Conservation (phyloP, 176 grass and related monocot species). For the Oryza nivara region DNA sequence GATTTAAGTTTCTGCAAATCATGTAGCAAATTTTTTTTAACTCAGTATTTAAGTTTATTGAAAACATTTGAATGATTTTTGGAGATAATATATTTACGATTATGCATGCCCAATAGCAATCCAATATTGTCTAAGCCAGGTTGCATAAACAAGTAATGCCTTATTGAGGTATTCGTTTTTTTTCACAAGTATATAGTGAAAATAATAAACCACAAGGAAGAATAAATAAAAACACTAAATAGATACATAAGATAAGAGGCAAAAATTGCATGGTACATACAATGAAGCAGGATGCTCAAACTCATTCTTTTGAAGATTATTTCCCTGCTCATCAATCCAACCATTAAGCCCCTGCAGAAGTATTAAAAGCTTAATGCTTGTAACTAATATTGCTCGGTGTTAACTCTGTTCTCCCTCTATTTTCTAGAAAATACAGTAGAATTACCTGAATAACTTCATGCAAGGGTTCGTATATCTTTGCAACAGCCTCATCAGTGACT, state of each 20-base stretch:
- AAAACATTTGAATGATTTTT: not conserved
- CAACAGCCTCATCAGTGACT: slow-evolving; percentile 53
- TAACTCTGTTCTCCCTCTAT: slow-evolving; percentile 11
- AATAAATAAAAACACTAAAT: slow-evolving; percentile 8
- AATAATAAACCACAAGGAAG: not conserved
- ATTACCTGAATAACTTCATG: slow-evolving; percentile 74
- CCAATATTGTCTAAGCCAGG: not conserved
- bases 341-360: slow-evolving; percentile 62
- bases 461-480: slow-evolving; percentile 81
- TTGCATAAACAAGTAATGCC: not conserved
- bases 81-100: slow-evolving; percentile 6
- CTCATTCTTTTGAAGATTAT: slow-evolving; percentile 51
- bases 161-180: not conserved
- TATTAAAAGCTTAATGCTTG: slow-evolving; percentile 38
- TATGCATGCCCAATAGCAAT: not conserved
- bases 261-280: slow-evolving; percentile 53
- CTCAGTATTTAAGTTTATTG: not conserved
- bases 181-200: not conserved
- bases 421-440: not conserved
- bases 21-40: no score
- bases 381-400: not conserved
- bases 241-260: slow-evolving; percentile 26
- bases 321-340: slow-evolving; percentile 69
- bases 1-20: no score
- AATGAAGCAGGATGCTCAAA: slow-evolving; percentile 80